Evolutionary conservation across 2,329 filamentous ascomycete genomes (phyloP), one percentile per base, ranked within the genome.

Genomic region (Aureobasidium sp.): DNA sequence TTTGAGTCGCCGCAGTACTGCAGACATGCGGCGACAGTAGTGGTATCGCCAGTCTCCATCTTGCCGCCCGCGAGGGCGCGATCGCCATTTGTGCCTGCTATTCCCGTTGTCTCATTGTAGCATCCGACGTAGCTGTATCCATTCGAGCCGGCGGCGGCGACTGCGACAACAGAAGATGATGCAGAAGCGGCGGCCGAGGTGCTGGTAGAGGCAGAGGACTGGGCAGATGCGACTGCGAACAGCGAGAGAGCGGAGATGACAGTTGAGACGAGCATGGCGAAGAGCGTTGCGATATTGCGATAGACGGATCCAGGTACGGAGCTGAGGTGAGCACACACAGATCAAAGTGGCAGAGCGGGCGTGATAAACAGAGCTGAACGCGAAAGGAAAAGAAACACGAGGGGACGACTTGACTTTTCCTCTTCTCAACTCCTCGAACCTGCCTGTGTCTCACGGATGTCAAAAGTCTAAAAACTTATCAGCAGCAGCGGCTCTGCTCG

Each of bases 121-220:
- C 84, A 86, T 62, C 83, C 83, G n/a, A 72, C 69, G 71, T 85
- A 85, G 17, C 61, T 65, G 72, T 83, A 85, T 47, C 68, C 68
- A 17, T 61, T 41, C 8, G 45, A 27, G 34, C 65, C 63, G 14
- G 62, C 29, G n/a, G 51, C 62, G 36, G 25, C 45, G 17, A 34
- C 15, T 12, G 53, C 8, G 66, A 48, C 12, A 64, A 69, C 47
- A 65, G 69, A 64, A 17, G 68, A 14, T 4, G 36, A 34, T 31
- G 63, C 66, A 29, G 69, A 51, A 15, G 70, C 68, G 11, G 69
- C 68, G 20, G 68, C 70, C 17, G 71, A 68, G 41, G 69, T 64
- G 49, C 70, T 68, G 29, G 63, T 44, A 12, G 31, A 34, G n/a
- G 60, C 65, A 44, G 66, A 65, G 29, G 67, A 61, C 42, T 70